These are phyloP conservation scores for Plantago lanceolata DNA, from an alignment of 305 asterid genomes.

Conservation along the genomic window DNA sequence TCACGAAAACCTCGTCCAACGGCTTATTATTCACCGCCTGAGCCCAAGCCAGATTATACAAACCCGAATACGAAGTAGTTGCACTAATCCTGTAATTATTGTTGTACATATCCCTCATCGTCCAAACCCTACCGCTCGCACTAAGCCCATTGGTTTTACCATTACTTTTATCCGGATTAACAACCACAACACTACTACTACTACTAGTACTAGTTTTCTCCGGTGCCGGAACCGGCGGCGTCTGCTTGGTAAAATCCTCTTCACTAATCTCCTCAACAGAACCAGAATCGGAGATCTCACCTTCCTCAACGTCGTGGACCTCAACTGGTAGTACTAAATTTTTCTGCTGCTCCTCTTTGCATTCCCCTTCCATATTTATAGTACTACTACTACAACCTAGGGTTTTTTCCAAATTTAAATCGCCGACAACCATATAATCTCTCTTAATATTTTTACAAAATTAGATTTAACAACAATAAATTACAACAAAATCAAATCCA, in stretches of 20 bases:
- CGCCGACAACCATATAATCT: conserved; percentile 31
- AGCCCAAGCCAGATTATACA: conserved; percentile 91
- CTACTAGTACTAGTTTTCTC: conserved; percentile 22
- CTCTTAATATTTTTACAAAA: no score
- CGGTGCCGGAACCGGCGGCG: conserved; percentile 24
- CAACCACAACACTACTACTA: not conserved
- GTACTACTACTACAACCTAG: no score
- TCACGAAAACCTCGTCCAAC: conserved; percentile 59
- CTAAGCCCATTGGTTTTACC: conserved; percentile 15
- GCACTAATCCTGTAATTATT: conserved; percentile 46
- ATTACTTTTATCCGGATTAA: conserved; percentile 29
- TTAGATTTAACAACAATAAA: no score
- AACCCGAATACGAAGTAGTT: conserved; percentile 50
- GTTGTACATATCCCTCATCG: conserved; percentile 67
- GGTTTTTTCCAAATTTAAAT: conserved; percentile 35
- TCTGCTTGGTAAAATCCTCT: conserved; percentile 51
- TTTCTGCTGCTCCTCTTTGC: conserved; percentile 34
- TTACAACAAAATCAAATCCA: no score
- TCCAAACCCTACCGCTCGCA: conserved; percentile 63
- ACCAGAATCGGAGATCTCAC: conserved; percentile 89
- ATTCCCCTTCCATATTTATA: conserved; percentile 49
- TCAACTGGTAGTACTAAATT: conserved; percentile 33
- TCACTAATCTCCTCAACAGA: conserved; percentile 74
- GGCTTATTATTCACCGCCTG: conserved; percentile 94
- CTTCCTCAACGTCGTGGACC: conserved; percentile 63